A percentile compares a stretch with the other conserved stretches of the same genome.
Evolutionary conservation across 768 basidiomycete genomes (phyloP).

Genomic region (Podaxis sp.): DNA sequence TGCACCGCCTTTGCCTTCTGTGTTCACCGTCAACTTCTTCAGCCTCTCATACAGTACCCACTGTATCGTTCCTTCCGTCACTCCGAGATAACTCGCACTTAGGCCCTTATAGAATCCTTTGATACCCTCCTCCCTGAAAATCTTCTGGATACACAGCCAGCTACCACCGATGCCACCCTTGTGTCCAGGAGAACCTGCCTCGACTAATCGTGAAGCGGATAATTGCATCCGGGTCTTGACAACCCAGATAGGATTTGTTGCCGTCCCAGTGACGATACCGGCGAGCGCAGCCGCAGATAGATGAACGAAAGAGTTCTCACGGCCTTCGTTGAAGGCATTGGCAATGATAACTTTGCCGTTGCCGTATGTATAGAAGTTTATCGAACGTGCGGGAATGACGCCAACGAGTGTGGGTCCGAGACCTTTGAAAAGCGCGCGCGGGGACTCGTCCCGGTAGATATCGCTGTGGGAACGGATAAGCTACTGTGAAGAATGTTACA

Average conservation of each 20-base stretch:
- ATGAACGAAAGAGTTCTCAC: conserved; percentile 84
- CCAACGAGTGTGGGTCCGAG: conserved; percentile 93
- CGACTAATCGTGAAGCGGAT: conserved; percentile 32
- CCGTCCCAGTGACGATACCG: conserved; percentile 81
- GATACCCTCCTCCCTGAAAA: conserved; percentile 77
- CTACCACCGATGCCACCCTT: conserved; percentile 45
- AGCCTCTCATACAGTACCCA: conserved; percentile 96
- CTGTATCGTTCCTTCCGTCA: conserved; percentile 94
- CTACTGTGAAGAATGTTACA: not conserved
- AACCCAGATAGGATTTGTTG: conserved; percentile 99
- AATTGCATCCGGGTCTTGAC: conserved; percentile 91
- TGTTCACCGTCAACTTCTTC: conserved; percentile 58
- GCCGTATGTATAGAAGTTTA: conserved; percentile 97
- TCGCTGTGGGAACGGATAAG: conserved; percentile 40
- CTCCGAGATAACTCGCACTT: conserved; percentile 92
- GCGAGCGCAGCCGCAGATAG: conserved; percentile 82
- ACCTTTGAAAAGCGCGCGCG: conserved; percentile 88
- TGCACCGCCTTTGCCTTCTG: conserved; percentile 52
- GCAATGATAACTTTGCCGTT: conserved; percentile 94
- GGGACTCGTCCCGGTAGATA: conserved; percentile 86
- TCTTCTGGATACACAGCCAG: conserved; percentile 60
- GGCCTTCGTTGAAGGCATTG: conserved; percentile 68
- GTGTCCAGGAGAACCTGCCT: conserved; percentile 12
- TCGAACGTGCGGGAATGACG: conserved; percentile 91
- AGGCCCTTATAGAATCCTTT: conserved; percentile 93